Evolutionary conservation across 169 alveolate genomes (phyloP).

Genomic region (Sarcocystis neurona): DNA sequence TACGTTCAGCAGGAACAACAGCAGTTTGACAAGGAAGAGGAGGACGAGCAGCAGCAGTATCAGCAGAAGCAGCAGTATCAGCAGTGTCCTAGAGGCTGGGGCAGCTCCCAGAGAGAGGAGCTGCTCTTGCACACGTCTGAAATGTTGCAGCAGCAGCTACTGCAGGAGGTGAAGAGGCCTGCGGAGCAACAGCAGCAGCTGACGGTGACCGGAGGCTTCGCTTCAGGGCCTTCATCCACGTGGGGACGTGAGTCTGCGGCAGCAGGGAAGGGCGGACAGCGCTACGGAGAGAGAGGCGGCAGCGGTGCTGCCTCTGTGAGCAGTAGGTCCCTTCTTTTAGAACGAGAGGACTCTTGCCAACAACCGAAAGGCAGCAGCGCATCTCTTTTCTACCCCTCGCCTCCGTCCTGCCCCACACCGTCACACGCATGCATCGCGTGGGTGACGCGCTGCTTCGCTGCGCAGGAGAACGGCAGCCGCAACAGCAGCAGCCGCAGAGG

Average conservation of each 20-base stretch:
- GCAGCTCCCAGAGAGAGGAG: slow-evolving; percentile 51
- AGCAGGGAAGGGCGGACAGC: too few species aligned
- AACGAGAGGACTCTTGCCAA: too few species aligned
- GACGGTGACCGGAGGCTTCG: slow-evolving; percentile 1
- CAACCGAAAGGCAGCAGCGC: too few species aligned
- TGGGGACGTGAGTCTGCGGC: too few species aligned
- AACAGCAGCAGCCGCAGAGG: background rate
- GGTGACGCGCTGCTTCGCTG: background rate
- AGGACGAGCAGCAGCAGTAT: background rate
- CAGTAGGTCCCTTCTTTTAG: too few species aligned
- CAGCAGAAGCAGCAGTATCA: background rate
- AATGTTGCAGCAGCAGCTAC: background rate
- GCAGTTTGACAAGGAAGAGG: background rate
- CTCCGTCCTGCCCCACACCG: too few species aligned
- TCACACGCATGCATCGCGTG: too few species aligned
- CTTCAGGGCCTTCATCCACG: too few species aligned
- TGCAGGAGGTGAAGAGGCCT: background rate
- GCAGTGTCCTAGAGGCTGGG: background rate
- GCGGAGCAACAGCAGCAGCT: slow-evolving; percentile 21
- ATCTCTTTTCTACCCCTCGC: too few species aligned
- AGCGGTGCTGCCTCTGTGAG: too few species aligned
- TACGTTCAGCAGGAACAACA: slow-evolving; percentile 44
- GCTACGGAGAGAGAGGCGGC: too few species aligned
- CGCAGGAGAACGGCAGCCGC: slow-evolving; percentile 13
- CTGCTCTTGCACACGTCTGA: too few species aligned